Base-by-base conservation (phyloP, 495 filamentous ascomycete species). In the Neurospora discreta region DNA sequence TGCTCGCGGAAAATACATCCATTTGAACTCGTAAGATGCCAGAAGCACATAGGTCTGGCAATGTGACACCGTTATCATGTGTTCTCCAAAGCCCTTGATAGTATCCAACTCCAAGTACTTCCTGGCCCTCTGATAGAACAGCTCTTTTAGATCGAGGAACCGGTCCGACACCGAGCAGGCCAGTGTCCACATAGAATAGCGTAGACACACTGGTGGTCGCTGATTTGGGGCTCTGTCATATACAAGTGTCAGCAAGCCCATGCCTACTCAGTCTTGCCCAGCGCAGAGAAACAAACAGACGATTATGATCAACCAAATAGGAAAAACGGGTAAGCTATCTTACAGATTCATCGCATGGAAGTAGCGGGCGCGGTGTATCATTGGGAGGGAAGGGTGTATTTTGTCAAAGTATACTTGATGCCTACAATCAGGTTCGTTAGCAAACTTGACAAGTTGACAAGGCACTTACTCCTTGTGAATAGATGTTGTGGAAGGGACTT, bases 1-100 rank as follows among this genome's bases (percentile, higher is more conserved):
- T 4, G 96, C 96, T 46, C 96, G 85, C 3, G 95, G 95, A 75
- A 99, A 99, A 79, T 92, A 97, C 92, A 99, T 98, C 87, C 92
- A 91, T 81, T 94, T 96, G 79, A 98, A 98, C 78, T 99, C 95
- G 76, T 97, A 98, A 0, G 86, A 87, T 4, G 89, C 86, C 69
- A 97, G 87, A 5, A 99, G 82, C 11, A 89, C 81, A 87, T 96
- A 95, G 3, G 92, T 87, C 80, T 98, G 96, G 42, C 89, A 89
- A 76, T 95, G 89, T 33, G 89, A 90, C 26, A 97, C 83, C 13
- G 90, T 92, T 71, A 98, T 90, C 74, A 93, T 90, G 68, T 87
- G 85, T 79, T 98, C 95, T 43, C 95, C 95, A 75, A 94, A 91
- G 26, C 95, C 94, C 79, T 93, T 97, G 85, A 98, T 89, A 81